A percentile compares a stretch with the other conserved stretches of the same genome.
Evolutionary conservation across 768 basidiomycete genomes (phyloP).

Genomic region (Kwoniella dendrophila): DNA sequence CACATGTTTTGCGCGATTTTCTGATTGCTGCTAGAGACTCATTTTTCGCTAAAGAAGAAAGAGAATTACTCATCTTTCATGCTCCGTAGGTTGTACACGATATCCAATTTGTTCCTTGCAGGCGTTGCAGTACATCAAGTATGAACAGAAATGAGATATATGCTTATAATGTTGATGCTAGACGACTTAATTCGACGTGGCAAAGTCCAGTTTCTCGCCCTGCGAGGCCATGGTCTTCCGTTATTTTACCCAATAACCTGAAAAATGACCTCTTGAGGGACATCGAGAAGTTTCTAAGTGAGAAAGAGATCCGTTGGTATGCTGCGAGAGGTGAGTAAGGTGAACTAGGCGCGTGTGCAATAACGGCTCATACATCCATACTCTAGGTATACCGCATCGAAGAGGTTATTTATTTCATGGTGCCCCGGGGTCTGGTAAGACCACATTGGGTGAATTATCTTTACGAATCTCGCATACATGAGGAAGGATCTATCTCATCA

Average conservation of each 20-base stretch:
- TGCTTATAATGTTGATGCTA: background rate
- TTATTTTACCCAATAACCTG: constrained; percentile 40
- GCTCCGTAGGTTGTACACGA: constrained; percentile 23
- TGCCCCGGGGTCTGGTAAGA: constrained; percentile 43
- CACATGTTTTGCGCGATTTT: constrained; percentile 23
- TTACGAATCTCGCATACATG: background rate
- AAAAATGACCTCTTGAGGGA: constrained; percentile 47
- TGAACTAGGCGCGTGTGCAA: background rate
- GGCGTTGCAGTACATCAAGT: background rate
- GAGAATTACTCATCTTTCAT: constrained; percentile 39
- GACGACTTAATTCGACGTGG: constrained; percentile 29
- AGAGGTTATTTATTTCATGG: constrained; percentile 47
- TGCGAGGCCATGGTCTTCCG: constrained; percentile 42
- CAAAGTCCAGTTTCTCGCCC: constrained; percentile 36
- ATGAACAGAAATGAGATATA: too few relatives aligned
- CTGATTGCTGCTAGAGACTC: constrained; percentile 25
- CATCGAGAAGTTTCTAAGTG: constrained; percentile 43
- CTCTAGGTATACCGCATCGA: constrained; percentile 50
- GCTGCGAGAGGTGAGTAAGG: constrained; percentile 45
- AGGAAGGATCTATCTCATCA: too few relatives aligned
- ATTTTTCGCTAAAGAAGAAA: constrained; percentile 30
- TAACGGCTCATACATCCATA: background rate
- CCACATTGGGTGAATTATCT: constrained; percentile 28
- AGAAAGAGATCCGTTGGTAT: constrained; percentile 43
- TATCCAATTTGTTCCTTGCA: too few relatives aligned